Percentiles rank a stretch among this genome's conserved stretches.
Conservation (phyloP, 768 basidiomycete species). For the Pluteus cervinus region DNA sequence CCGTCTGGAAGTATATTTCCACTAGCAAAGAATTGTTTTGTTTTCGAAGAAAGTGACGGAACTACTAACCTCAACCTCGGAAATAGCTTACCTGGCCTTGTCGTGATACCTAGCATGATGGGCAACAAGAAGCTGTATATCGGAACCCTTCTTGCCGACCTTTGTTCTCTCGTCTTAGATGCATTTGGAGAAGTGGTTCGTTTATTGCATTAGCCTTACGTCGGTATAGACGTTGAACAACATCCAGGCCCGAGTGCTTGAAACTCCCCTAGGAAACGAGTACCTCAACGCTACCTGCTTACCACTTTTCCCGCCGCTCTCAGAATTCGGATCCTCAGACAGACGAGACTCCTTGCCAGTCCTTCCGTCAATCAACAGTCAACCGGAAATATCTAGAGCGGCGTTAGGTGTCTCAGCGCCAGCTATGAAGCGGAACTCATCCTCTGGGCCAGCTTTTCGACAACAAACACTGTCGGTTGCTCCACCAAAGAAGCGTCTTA, state of each 20-base stretch:
- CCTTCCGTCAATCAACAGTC: conserved; percentile 44
- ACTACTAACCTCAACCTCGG: conserved; percentile 49
- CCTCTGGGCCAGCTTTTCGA: conserved; percentile 40
- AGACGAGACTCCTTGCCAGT: conserved; percentile 39
- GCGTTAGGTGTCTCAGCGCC: conserved; percentile 32
- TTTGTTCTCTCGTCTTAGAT: conserved; percentile 81
- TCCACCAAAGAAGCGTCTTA: conserved; percentile 54
- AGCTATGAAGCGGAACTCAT: conserved; percentile 53
- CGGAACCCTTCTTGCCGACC: conserved; percentile 81
- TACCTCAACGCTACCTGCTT: conserved; percentile 69
- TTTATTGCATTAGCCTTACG: conserved; percentile 7
- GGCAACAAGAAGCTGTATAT: conserved; percentile 86
- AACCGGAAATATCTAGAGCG: conserved; percentile 47
- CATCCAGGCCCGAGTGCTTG: conserved; percentile 65
- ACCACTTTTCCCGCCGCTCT: conserved; percentile 52
- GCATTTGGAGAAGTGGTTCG: conserved; percentile 84
- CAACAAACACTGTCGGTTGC: conserved; percentile 45
- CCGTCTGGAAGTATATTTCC: conserved; percentile 66
- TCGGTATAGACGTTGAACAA: conserved; percentile 1
- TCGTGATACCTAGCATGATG: conserved; percentile 80
- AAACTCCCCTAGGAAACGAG: conserved; percentile 82
- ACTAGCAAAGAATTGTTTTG: conserved; percentile 75
- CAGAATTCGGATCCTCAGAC: conserved; percentile 51
- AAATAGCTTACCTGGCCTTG: conserved; percentile 54
- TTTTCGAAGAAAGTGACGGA: conserved; percentile 72